Base-by-base conservation (phyloP, 2,329 filamentous ascomycete genomes). In the Colletotrichum karsti region DNA sequence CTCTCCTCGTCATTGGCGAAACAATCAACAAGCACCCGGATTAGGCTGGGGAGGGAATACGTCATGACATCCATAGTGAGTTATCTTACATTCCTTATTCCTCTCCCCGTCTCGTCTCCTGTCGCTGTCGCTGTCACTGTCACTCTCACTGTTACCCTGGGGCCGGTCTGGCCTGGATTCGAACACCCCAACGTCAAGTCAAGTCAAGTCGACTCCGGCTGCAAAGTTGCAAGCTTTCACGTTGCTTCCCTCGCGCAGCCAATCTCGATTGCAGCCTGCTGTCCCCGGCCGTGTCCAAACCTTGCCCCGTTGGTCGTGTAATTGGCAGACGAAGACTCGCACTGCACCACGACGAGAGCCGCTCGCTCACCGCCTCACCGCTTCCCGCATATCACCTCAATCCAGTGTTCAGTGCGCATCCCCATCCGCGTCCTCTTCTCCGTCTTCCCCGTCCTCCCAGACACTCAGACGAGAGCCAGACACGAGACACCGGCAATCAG, bases 51-150 rank as follows among this genome's bases (percentile, higher is more conserved):
- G 64, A 51, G 68, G 60, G 42, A 37, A 69, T 69, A 71, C 60
- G 70, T 72, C 74, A 77, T 77, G 76, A 76, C 76, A 73, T 77
- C 75, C 67, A 77, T 77, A 69, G 76, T 77, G 65, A 76, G 76
- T 76, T 44, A 22, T 20, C 41, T 18, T n/a, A 5, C 24, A 26
- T 50, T 50, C 13, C 46, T 50, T 50, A 50, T 28, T 58, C 51
- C 63, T 60, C 24, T 37, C 54, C 37, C 54, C 28, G 22, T 51
- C 18, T 39, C n/a, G 41, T 58, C 55, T 58, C 20, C 28, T 51
- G 44, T 44, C 35, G 30, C 62, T 42, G 26, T 30, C 26, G 28
- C 51, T 22, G 35, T 24, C n/a, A 54, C 46, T 53, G 59, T 48
- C 15, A 35, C 46, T 44, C 18, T 44, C 41, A 44, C 41, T 44